Percentiles rank a stretch among this genome's conserved stretches.
These are phyloP conservation scores for Fusarium pilosicola DNA, from an alignment of 2,329 filamentous ascomycete genomes.

Conservation along the genomic window DNA sequence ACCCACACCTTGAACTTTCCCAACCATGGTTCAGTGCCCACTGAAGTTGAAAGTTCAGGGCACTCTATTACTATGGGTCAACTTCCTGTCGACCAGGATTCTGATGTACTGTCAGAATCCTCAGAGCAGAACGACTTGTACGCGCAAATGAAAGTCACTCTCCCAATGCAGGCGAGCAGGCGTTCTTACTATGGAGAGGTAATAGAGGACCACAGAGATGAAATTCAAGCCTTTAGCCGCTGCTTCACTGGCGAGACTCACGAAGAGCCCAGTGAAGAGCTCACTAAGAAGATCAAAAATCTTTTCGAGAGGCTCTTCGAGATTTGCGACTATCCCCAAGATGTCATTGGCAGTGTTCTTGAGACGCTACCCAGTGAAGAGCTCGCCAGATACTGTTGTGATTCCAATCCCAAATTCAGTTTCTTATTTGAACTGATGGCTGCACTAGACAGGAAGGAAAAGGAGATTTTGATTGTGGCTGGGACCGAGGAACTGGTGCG, in stretches of 20 bases:
- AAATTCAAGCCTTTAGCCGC: slow-evolving; percentile 58
- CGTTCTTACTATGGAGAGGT: slow-evolving; percentile 63
- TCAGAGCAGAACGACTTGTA: slow-evolving; percentile 13
- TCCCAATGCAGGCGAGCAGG: slow-evolving; percentile 65
- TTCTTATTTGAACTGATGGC: slow-evolving; percentile 64
- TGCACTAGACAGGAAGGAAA: slow-evolving; percentile 54
- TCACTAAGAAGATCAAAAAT: slow-evolving; percentile 59
- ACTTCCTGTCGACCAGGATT: slow-evolving; percentile 36
- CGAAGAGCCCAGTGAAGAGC: slow-evolving; percentile 50
- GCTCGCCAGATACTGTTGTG: slow-evolving; percentile 63
- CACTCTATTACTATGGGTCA: slow-evolving; percentile 44
- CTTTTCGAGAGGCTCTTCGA: slow-evolving; percentile 63
- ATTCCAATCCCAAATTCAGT: slow-evolving; percentile 68
- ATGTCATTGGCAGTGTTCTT: slow-evolving; percentile 57
- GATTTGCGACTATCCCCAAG: slow-evolving; percentile 67
- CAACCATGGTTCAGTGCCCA: slow-evolving; percentile 28
- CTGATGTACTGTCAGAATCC: slow-evolving; percentile 32
- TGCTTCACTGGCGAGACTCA: slow-evolving; percentile 54
- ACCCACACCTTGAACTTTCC: slow-evolving; percentile 36
- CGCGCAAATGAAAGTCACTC: slow-evolving; percentile 62
- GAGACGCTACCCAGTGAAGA: slow-evolving; percentile 52
- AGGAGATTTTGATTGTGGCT: slow-evolving; percentile 64
- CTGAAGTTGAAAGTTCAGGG: slow-evolving; percentile 36
- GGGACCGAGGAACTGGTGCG: slow-evolving; percentile 61
- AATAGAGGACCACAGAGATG: slow-evolving; percentile 55